These are phyloP conservation scores for Pseudozyma hubeiensis DNA, from an alignment of 1,284 basidiomycete species.

Conservation along the genomic window DNA sequence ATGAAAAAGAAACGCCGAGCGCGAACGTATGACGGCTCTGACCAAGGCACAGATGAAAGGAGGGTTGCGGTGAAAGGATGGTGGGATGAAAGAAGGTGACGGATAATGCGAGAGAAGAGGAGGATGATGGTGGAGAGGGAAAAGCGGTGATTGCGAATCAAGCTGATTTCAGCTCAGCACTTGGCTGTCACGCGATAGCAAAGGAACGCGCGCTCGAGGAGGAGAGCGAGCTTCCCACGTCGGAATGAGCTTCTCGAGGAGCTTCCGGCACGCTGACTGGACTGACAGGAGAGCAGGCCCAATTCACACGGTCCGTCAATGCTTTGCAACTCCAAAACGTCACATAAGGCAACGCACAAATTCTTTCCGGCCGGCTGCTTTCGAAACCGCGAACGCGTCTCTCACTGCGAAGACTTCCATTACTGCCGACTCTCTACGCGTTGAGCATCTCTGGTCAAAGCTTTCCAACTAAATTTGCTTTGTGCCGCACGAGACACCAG, in stretches of 20 bases:
- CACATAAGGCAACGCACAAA: constrained; percentile 13
- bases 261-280: not conserved
- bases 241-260: not conserved
- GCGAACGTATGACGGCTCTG: not conserved
- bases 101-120: not conserved
- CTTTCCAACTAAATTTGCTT: not conserved
- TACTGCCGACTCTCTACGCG: constrained; percentile 1
- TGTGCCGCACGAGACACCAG: constrained; percentile 5
- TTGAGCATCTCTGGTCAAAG: not conserved
- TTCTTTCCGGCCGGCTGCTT: constrained; percentile 24
- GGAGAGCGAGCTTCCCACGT: not conserved
- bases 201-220: constrained; percentile 14
- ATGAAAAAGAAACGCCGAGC: not conserved
- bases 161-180: not conserved
- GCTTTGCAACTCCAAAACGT: constrained; percentile 11
- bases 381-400: constrained; percentile 9
- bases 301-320: constrained; percentile 2
- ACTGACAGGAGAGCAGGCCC: not conserved
- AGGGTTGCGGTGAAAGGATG: constrained; percentile 1
- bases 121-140: constrained; percentile 2
- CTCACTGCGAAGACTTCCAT: not conserved
- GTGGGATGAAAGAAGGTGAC: not conserved
- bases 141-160: not conserved
- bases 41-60: not conserved
- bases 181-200: constrained; percentile 2